These are phyloP conservation scores for Phlebiopsis flavidoalba DNA, from an alignment of 768 basidiomycete species.

Conservation along the genomic window DNA sequence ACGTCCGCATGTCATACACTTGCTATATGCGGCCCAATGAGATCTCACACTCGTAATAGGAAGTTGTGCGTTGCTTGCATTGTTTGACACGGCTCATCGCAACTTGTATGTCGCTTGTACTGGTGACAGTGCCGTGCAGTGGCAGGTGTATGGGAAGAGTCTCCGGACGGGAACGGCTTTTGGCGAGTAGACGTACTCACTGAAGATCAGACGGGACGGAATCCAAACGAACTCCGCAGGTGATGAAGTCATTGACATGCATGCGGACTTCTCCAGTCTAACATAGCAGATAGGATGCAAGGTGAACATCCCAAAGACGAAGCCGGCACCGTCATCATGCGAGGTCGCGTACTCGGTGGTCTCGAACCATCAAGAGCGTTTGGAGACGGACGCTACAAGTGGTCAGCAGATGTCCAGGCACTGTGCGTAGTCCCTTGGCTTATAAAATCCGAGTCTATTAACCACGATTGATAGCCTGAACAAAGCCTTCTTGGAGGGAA, in stretches of 20 bases:
- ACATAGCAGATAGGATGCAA: slow-evolving; percentile 46
- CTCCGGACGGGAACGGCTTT: slow-evolving; percentile 54
- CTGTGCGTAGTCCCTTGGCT: slow-evolving; percentile 39
- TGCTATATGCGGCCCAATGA: slow-evolving; percentile 6
- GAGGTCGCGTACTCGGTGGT: slow-evolving; percentile 82
- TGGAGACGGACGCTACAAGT: slow-evolving; percentile 89
- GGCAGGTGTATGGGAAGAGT: slow-evolving; percentile 84
- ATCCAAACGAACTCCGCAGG: slow-evolving; percentile 80
- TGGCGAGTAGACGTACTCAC: slow-evolving; percentile 95
- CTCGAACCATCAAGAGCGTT: slow-evolving; percentile 86
- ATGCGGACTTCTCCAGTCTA: neutral
- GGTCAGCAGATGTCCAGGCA: slow-evolving; percentile 69
- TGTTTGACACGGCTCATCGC: slow-evolving; percentile 78
- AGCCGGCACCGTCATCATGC: slow-evolving; percentile 62
- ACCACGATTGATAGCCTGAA: slow-evolving; percentile 38
- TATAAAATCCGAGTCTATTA: neutral
- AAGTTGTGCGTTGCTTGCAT: slow-evolving; percentile 85
- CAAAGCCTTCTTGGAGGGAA: slow-evolving; percentile 64
- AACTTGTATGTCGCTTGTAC: slow-evolving; percentile 89
- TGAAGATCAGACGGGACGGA: slow-evolving; percentile 95
- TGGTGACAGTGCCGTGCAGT: slow-evolving; percentile 95
- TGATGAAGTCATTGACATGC: slow-evolving; percentile 27
- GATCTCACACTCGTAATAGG: slow-evolving; percentile 35
- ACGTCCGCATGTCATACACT: slow-evolving; percentile 10
- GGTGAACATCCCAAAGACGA: slow-evolving; percentile 82